Evolutionary conservation across 805 yeast species (phyloP), one percentile per base, ranked within the genome.

Genomic region (Wickerhamomyces canadensis): DNA sequence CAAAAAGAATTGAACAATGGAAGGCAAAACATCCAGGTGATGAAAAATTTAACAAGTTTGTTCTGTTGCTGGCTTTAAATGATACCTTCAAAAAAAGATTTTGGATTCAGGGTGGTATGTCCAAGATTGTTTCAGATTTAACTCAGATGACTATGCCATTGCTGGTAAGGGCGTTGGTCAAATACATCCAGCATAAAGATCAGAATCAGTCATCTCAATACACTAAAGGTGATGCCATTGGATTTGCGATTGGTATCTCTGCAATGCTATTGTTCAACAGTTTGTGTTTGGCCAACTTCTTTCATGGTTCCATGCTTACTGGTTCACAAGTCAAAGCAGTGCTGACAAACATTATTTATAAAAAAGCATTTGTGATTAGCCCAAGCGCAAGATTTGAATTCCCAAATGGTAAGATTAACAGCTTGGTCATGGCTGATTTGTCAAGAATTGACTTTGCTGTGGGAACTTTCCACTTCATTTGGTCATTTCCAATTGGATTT

Each of bases 341-440:
- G 3, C 60, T 87, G 38, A 84, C 86, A 4, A 80, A 83, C 42
- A 78, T 82, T 7, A 66, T 85, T 16, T 67, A 84, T 41, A 74
- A 74, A 38, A 88, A 88, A 57, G 71, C 89, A 11, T 74, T 85
- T 47, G 65, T 55, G 37, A 63, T 87, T 13, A 74, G 78, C 41
- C 70, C 77, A 10, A 66, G 65, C 34, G 73, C 89, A 3, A 71
- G 71, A 36, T 72, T 72, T 44, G 65, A 71, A 41, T 84, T 62
- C 51, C 79, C 95, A 1, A 69, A 76, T 19, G 81, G 91, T 30
- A 76, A 73, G 42, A 72, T 88, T 39, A 84, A 95, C 22, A 78
- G 88, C 9, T 61, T 86, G 56, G 73, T 87, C 56, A 84, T 93
- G 43, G 79, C 94, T 3, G 96, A 88, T 55, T 64, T 87, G 27